Base-by-base conservation (phyloP, 176 grass and related monocot species). In the Cymbopogon citratus region DNA sequence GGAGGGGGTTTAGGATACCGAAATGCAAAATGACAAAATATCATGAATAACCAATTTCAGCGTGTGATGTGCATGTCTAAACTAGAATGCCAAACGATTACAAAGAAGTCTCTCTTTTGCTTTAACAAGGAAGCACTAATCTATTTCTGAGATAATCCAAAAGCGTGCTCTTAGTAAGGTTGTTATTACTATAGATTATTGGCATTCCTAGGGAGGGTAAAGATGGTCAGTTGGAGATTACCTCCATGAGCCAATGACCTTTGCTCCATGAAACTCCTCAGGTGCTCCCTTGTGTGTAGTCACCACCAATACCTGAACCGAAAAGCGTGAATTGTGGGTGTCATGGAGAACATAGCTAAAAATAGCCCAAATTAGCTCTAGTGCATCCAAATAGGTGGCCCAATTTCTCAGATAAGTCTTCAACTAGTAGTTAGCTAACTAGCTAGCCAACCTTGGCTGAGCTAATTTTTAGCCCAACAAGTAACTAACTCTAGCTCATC, bases 221-320 rank as follows among this genome's bases (percentile, higher is more conserved):
- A 44, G 7, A 21, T 9, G 70, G 40, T 23, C 48, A 12, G 60
- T 48, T 73, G 15, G 18, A 48, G 43, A 51, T 86, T 95, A 99
- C 96, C 93, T 99, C 89, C 96, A 93, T 1, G 96, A 99, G 83
- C 92, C 96, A 80, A 95, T 84, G 41, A 99, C 86, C 80, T 99
- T 99, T 66, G 96, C 96, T 61, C 96, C 96, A 73, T 90, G 86
- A 70, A 99, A 99, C 76, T 99, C 93, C 56, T 95, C 82, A 56
- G 96, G 96, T 18, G 88, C 96, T 79, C 92, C 93, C 78, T 99
- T 88, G 67, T 99, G 97, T 43, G 91, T 99, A 12, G 97, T 99
- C 57, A 99, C 93, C 14, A 99, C 97, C 78, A 99, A 81, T 13
- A 99, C 91, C 95, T 98, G 84, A 71, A 64, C 38, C 64, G 25